Evolutionary conservation across 2,329 filamentous ascomycete genomes (phyloP), one percentile per base, ranked within the genome.

Genomic region (Beauveria sp.): DNA sequence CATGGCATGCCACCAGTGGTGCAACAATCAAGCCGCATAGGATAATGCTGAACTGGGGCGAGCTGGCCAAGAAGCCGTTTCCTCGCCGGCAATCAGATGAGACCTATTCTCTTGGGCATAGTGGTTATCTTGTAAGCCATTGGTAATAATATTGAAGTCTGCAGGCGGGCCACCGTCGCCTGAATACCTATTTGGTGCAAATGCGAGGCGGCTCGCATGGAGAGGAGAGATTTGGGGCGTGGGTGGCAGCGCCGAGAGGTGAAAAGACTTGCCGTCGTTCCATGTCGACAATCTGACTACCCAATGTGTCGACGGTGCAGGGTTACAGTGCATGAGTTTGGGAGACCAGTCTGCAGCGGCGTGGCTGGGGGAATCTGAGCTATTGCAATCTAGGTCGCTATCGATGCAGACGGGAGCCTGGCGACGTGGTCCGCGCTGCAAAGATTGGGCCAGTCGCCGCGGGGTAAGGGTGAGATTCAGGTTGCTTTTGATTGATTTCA

Each of bases 351-450:
- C 10, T 58, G 45, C 20, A 46, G 18, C 10, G 22, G 54, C 43
- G 54, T 57, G 43, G 54, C 43, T 34, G 54, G n/a, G 28, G 12
- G 56, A 46, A 58, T 58, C 56, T 58, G 56, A 49, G 24, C 56
- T 51, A 58, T 50, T 58, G 56, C 46, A 42, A 30, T 58, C 56
- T 40, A 58, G 55, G 55, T 50, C 45, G 3, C 28, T 12, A 26
- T 58, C 30, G 56, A 58, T 50, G 58, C 46, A 50, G 52, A 54
- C 26, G 50, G 49, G 8, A 43, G 49, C 26, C 8, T 34, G 34
- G 22, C 14, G 30, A 40, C 26, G 4, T 34, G 34, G 22, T 28
- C 43, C 42, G 50, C 40, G 49, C 16, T 55, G 28, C 51, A 61
- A 30, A 45, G 52, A 53, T 50, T 46, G 51, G 43, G 14, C 30